Conservation (phyloP, 257 asterid genomes). For the Solanum bulbocastanum region DNA sequence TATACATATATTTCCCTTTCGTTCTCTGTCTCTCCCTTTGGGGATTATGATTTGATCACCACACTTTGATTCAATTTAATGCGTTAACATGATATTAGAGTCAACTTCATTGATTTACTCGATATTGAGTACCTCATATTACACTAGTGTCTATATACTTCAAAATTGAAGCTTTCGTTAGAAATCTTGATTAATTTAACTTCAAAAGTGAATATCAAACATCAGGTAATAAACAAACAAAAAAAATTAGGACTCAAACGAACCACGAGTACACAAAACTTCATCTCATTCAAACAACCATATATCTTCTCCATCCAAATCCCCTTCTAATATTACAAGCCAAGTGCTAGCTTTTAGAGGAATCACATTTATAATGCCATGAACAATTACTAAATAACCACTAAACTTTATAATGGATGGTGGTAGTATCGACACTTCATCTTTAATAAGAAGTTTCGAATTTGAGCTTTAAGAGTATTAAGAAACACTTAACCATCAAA, state of each 20-base stretch:
- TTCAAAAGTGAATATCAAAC: neutral
- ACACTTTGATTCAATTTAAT: too few species aligned
- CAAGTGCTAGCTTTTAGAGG: neutral
- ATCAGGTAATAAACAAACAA: neutral
- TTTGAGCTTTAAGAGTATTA: too few species aligned
- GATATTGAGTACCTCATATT: neutral
- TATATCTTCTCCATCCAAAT: neutral
- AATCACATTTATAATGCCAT: neutral
- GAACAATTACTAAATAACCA: neutral
- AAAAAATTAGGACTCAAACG: neutral
- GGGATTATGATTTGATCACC: neutral
- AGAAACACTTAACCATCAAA: too few species aligned
- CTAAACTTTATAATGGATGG: too few species aligned
- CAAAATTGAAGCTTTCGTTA: neutral
- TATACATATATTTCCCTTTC: too few species aligned
- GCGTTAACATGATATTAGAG: neutral
- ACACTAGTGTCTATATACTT: neutral
- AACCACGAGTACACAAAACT: neutral
- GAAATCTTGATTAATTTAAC: too few species aligned
- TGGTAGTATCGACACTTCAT: neutral
- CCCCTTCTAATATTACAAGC: neutral
- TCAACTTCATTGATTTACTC: neutral
- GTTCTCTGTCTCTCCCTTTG: neutral
- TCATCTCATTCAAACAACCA: neutral
- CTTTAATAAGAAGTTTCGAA: too few species aligned